A percentile compares a stretch with the other conserved stretches of the same genome.
Evolutionary conservation across 306 rosid species (phyloP).

Genomic region (Quercus agrifolia): DNA sequence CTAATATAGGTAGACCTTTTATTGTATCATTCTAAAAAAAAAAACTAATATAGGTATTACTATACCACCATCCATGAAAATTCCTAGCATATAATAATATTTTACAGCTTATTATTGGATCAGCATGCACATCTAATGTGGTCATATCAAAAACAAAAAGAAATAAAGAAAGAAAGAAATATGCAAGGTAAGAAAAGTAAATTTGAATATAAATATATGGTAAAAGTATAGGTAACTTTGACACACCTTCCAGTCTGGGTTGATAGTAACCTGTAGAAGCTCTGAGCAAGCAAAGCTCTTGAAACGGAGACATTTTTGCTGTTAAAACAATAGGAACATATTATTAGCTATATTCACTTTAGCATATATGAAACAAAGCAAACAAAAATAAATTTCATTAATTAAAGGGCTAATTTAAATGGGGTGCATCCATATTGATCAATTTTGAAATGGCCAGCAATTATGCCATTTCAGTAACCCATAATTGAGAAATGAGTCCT

Average conservation of each 20-base stretch:
- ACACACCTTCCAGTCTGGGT: constrained; percentile 43
- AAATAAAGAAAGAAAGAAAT: neutral
- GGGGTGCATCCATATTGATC: neutral
- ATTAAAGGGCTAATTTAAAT: neutral
- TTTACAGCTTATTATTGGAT: neutral
- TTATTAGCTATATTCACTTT: constrained; percentile 6
- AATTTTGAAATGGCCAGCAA: neutral
- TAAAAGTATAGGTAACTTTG: neutral
- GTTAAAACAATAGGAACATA: constrained; percentile 25
- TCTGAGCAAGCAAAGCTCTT: constrained; percentile 36
- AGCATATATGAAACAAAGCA: constrained; percentile 6
- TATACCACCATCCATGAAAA: neutral
- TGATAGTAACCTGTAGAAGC: constrained; percentile 48
- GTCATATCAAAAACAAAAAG: neutral
- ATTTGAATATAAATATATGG: neutral
- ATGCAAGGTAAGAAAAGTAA: neutral
- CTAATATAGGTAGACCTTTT: neutral
- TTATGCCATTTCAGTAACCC: neutral
- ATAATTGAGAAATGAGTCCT: neutral
- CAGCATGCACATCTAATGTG: neutral
- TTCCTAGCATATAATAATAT: neutral
- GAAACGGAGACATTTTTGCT: constrained; percentile 30
- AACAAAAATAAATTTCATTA: constrained; percentile 9
- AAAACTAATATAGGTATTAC: neutral
- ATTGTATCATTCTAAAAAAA: too few relatives aligned